Evolutionary conservation across 805 yeast species (phyloP).

Genomic region (Saccharomycopsis fibuligera): DNA sequence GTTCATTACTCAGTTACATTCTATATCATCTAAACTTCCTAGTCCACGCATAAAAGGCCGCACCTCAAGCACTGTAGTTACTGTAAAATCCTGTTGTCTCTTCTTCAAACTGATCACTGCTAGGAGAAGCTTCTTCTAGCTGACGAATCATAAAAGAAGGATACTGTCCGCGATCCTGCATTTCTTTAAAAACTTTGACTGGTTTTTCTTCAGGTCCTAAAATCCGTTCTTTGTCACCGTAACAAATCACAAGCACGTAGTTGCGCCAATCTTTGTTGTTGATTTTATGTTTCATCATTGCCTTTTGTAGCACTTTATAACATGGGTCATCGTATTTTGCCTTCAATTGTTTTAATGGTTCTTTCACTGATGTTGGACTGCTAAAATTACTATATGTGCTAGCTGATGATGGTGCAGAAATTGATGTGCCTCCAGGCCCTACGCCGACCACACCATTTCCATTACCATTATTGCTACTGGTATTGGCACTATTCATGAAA

Average conservation of each 20-base stretch:
- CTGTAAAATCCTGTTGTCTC: background rate
- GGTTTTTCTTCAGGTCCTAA: constrained; percentile 84
- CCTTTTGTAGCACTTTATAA: constrained; percentile 78
- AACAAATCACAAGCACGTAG: constrained; percentile 82
- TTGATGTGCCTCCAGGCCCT: background rate
- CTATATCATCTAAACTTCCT: too few relatives aligned
- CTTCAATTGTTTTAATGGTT: constrained; percentile 25
- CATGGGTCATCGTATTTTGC: constrained; percentile 68
- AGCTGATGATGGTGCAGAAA: constrained; percentile 11
- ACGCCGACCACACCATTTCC: background rate
- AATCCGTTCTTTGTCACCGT: constrained; percentile 84
- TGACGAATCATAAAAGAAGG: constrained; percentile 92
- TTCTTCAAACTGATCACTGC: constrained; percentile 7
- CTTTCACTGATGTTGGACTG: constrained; percentile 11
- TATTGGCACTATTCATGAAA: background rate
- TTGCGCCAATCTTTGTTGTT: constrained; percentile 78
- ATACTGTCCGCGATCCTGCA: constrained; percentile 77
- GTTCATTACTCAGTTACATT: too few relatives aligned
- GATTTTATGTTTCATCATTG: constrained; percentile 78
- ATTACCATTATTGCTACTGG: background rate
- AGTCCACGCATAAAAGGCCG: too few relatives aligned
- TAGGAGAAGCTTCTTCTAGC: constrained; percentile 43
- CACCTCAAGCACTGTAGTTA: background rate
- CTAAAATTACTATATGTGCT: constrained; percentile 6
- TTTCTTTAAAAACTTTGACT: constrained; percentile 73